A percentile compares a stretch with the other conserved stretches of the same genome.
phyloP scores from a whole-genome alignment of 352 stramenopile genomes.

The Phytophthora tubulina region DNA sequence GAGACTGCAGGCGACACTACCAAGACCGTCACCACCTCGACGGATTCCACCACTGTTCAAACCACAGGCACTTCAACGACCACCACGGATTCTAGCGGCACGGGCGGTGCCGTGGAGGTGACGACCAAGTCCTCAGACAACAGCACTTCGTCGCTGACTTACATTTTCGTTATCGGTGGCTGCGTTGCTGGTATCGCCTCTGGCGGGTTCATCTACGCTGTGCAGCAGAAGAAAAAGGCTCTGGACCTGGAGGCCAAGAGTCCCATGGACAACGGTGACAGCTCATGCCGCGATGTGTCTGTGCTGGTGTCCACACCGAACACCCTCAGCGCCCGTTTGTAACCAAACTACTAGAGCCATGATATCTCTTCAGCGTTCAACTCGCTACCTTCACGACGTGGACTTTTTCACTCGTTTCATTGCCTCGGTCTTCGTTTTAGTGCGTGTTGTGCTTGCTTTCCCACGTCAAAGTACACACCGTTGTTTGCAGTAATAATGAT shows the following conservation, averaged over 20 bases:
- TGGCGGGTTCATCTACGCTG: conserved; percentile 53
- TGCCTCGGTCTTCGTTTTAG: conserved; percentile 13
- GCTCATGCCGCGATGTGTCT: conserved; percentile 45
- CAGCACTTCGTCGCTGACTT: conserved; percentile 38
- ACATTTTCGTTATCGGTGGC: conserved; percentile 50
- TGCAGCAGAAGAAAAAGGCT: conserved; percentile 65
- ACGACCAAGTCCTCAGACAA: conserved; percentile 59
- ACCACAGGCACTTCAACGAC: conserved; percentile 31
- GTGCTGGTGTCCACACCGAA: conserved; percentile 50
- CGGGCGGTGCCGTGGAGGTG: conserved; percentile 39
- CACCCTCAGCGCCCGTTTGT: conserved; percentile 26
- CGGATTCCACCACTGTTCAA: conserved; percentile 20
- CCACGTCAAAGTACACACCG: conserved; percentile 34
- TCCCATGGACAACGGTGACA: conserved; percentile 37
- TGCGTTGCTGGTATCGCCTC: conserved; percentile 47
- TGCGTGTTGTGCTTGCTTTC: conserved; percentile 29
- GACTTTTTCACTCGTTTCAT: conserved; percentile 28
- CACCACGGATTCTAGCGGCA: conserved; percentile 27
- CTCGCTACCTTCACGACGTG: conserved; percentile 39
- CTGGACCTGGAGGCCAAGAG: conserved; percentile 57
- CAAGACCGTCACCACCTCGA: conserved; percentile 13
- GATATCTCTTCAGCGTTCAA: conserved; percentile 25
- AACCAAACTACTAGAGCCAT: conserved; percentile 15
- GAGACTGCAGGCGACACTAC: conserved; percentile 25
- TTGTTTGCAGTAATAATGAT: conserved; percentile 25